Evolutionary conservation across 768 basidiomycete species (phyloP), one percentile per base, ranked within the genome.

Genomic region (Agaricus sinodeliciosus): DNA sequence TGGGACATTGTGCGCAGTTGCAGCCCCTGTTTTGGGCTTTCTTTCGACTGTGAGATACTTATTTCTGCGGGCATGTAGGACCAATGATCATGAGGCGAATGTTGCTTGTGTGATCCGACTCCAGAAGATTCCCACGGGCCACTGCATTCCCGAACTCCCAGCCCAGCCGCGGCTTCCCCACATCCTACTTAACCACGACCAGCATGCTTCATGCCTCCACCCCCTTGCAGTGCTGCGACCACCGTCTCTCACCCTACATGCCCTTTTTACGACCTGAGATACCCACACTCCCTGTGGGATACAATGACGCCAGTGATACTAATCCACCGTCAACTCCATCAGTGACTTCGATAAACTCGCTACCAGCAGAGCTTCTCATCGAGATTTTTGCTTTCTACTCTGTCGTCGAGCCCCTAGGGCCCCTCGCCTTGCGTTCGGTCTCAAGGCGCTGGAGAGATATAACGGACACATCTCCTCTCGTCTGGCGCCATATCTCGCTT

Each of bases 351-450:
- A 69, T 73, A 34, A 48, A 62, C 26, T 46, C 50, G 28, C 67
- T 87, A 13, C 86, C 86, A 0, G 67, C 76, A 9, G 86, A 89
- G 54, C 63, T 89, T 11, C 72, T 87, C 25, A 71, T 79, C 56
- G 78, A 84, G 52, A 78, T 85, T 43, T 87, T 88, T 65, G 63
- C 63, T 3, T 71, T 69, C 39, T 73, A 69, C 56, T 69, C 71
- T 1, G 60, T 63, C n/a, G 69, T 66, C 25, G 71, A 77, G n/a
- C 66, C 77, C 7, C 66, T 78, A 25, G 68, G 73, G 0, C 80
- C 80, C 3, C 64, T 85, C 48, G 65, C 61, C 15, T 63, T 89
- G 36, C 71, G 72, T 25, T 59, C 64, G 16, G 84, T 89, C 25
- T 87, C 81, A 50, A 71, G 63, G 19, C 69, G 72, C 56, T 90